Percentiles rank a stretch among this genome's conserved stretches.
Conservation (phyloP, 306 rosid species). For the Casuarina equisetifolia region DNA sequence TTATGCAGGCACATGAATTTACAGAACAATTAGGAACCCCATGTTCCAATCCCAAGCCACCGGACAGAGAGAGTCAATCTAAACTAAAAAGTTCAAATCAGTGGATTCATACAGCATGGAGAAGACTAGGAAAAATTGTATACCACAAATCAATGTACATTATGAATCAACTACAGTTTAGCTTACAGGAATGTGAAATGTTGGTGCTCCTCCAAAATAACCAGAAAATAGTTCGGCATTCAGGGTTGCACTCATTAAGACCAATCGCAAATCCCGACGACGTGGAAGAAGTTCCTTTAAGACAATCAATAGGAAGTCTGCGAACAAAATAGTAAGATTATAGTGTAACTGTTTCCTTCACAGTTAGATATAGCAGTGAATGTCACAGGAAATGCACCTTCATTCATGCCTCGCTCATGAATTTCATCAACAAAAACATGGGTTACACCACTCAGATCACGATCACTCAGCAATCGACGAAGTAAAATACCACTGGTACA, state of each 20-base stretch:
- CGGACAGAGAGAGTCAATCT: no score
- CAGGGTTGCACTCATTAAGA: constrained; percentile 64
- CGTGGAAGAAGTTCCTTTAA: constrained; percentile 59
- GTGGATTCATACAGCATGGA: no score
- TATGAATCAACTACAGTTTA: constrained; percentile 7
- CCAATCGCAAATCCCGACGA: constrained; percentile 51
- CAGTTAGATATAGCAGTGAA: constrained; percentile 6
- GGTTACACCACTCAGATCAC: constrained; percentile 50
- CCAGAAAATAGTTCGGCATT: constrained; percentile 60
- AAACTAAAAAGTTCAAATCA: no score
- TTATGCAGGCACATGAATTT: background rate
- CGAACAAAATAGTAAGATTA: constrained; percentile 11
- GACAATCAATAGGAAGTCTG: constrained; percentile 58
- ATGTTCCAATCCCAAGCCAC: no score
- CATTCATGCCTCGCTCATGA: constrained; percentile 70
- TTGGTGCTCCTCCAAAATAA: constrained; percentile 59
- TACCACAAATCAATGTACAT: constrained; percentile 4
- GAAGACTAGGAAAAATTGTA: background rate
- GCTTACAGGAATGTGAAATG: constrained; percentile 56
- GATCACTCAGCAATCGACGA: constrained; percentile 59
- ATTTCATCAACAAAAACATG: constrained; percentile 68
- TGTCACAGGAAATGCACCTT: constrained; percentile 37
- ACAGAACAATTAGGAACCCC: no score
- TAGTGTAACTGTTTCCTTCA: constrained; percentile 3
- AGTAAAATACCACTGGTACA: constrained; percentile 66